Percentiles rank a stretch among this genome's conserved stretches.
phyloP scores from a whole-genome alignment of 2,329 filamentous ascomycete genomes.

The Claviceps citrina region DNA sequence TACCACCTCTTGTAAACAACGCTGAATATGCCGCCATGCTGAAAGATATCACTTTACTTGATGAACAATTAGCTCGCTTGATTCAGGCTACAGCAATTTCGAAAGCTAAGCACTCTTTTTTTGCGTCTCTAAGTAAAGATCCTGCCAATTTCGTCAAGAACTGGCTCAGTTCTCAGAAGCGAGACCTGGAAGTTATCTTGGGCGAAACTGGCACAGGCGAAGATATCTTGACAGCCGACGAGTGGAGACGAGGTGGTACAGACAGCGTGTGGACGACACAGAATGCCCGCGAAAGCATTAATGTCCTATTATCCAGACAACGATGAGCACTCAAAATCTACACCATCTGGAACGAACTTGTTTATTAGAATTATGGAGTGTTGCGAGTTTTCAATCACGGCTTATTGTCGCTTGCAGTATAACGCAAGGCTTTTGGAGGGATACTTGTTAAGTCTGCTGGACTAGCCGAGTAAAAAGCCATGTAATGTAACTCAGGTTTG shows the following conservation, averaged over 20 bases:
- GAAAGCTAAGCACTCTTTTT: slow-evolving; percentile 83
- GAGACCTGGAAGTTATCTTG: slow-evolving; percentile 75
- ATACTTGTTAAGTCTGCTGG: neutral
- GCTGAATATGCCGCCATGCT: slow-evolving; percentile 56
- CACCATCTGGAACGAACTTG: neutral
- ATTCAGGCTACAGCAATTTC: slow-evolving; percentile 71
- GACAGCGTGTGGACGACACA: slow-evolving; percentile 41
- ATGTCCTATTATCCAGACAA: slow-evolving; percentile 41
- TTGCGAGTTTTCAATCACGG: neutral
- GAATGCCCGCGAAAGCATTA: slow-evolving; percentile 48
- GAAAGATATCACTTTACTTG: slow-evolving; percentile 58
- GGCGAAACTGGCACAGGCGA: slow-evolving; percentile 57
- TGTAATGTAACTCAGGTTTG: neutral
- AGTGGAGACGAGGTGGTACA: slow-evolving; percentile 50
- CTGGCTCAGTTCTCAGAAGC: slow-evolving; percentile 83
- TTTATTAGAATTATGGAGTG: neutral
- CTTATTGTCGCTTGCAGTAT: neutral
- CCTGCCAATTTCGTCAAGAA: slow-evolving; percentile 70
- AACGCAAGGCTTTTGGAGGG: neutral
- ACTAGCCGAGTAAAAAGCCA: neutral
- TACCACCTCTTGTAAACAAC: slow-evolving; percentile 51
- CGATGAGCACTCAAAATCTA: slow-evolving; percentile 13
- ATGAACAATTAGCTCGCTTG: slow-evolving; percentile 72
- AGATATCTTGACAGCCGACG: slow-evolving; percentile 41
- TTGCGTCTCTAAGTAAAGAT: slow-evolving; percentile 61